Percentiles rank a stretch among this genome's conserved stretches.
These are phyloP conservation scores for Cladosporium cucumerinum DNA, from an alignment of 2,329 filamentous ascomycete species.

Conservation along the genomic window DNA sequence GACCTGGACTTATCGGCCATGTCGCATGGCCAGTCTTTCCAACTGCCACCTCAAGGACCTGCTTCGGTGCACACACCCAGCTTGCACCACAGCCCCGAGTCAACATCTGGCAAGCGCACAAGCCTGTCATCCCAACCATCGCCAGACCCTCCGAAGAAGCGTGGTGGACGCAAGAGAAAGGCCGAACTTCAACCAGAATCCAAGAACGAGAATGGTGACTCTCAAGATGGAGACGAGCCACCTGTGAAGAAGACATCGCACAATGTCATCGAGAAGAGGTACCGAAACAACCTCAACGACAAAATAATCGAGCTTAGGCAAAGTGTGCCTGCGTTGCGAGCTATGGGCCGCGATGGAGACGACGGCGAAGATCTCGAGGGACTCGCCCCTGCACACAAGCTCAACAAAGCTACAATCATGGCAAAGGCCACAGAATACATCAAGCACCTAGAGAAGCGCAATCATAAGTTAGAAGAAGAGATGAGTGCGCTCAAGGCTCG, in stretches of 20 bases:
- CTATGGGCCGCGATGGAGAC: conserved; percentile 72
- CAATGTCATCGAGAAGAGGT: conserved; percentile 97
- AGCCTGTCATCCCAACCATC: conserved; percentile 31
- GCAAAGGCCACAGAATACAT: conserved; percentile 98
- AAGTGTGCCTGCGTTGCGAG: conserved; percentile 84
- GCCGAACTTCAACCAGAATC: conserved; percentile 29
- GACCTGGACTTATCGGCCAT: conserved; percentile 23
- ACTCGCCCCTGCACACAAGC: conserved; percentile 78
- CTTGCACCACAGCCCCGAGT: conserved; percentile 32
- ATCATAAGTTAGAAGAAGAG: conserved; percentile 76
- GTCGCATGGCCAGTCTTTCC: conserved; percentile 19
- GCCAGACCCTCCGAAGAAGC: conserved; percentile 34
- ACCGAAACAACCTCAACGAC: conserved; percentile 93
- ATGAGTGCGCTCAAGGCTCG: conserved; percentile 74
- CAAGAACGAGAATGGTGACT: conserved; percentile 47
- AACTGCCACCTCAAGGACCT: conserved; percentile 15
- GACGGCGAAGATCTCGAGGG: conserved; percentile 70
- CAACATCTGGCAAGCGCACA: conserved; percentile 27
- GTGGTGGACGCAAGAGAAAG: conserved; percentile 36
- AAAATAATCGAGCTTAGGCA: conserved; percentile 92
- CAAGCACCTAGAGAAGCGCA: conserved; percentile 85
- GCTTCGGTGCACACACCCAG: conserved; percentile 23
- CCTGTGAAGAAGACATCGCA: conserved; percentile 86
- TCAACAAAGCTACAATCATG: conserved; percentile 96
- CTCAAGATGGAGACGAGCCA: conserved; percentile 37